Conservation (phyloP, 768 basidiomycete species). For the Suillus occidentalis region DNA sequence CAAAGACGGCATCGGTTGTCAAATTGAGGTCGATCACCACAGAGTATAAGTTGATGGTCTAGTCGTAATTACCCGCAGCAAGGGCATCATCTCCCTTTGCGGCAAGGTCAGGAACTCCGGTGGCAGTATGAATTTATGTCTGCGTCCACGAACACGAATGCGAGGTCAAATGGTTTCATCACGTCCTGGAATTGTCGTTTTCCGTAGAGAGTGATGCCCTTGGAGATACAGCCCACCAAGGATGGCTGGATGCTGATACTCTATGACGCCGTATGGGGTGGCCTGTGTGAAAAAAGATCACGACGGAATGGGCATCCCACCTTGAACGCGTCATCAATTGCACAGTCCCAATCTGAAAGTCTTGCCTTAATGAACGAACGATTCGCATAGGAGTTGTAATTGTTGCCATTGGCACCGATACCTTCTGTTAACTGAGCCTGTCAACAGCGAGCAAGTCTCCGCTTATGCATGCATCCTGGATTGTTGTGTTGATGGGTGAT, state of each 20-base stretch:
- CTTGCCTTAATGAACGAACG: neutral
- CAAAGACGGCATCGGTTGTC: neutral
- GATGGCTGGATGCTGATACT: constrained; percentile 21
- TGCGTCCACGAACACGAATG: neutral
- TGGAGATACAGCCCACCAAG: neutral
- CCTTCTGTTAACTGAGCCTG: neutral
- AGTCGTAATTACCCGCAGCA: neutral
- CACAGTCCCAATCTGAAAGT: neutral
- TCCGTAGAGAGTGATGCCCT: neutral
- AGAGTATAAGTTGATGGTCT: neutral
- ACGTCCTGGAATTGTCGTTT: neutral
- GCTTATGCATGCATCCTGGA: neutral
- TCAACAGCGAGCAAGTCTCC: neutral
- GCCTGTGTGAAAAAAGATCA: neutral
- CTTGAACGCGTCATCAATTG: neutral
- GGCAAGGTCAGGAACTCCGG: neutral
- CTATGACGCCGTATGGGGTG: neutral
- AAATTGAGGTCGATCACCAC: neutral
- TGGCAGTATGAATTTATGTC: neutral
- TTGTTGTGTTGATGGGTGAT: neutral
- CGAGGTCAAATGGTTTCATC: constrained; percentile 1
- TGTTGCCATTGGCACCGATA: neutral
- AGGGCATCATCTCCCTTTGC: neutral
- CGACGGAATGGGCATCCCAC: neutral
- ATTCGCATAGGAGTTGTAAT: neutral